These are phyloP conservation scores for Coffea humblotiana DNA, from an alignment of 305 asterid genomes.

Conservation along the genomic window DNA sequence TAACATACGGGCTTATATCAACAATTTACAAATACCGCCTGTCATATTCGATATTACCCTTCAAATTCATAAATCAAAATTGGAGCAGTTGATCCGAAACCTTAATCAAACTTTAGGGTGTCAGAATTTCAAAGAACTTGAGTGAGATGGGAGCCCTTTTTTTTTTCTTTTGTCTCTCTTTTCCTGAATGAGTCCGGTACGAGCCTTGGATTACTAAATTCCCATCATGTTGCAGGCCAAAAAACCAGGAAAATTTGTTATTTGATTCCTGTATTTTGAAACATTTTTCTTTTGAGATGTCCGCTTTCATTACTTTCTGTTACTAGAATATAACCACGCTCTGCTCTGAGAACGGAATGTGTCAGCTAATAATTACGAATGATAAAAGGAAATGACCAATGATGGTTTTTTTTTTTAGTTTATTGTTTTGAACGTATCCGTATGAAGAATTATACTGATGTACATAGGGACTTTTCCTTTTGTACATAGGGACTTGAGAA, in stretches of 20 bases:
- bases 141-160: too few relatives aligned
- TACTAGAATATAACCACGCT: not conserved
- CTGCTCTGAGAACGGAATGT: not conserved
- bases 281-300: not conserved
- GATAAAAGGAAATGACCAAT: not conserved
- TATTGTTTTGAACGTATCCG: slow-evolving; percentile 8
- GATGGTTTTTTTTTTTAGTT: not conserved
- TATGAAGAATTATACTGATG: too few relatives aligned
- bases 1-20: too few relatives aligned
- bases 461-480: too few relatives aligned
- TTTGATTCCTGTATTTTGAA: not conserved
- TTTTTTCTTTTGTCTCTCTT: too few relatives aligned
- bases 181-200: too few relatives aligned
- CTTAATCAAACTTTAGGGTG: not conserved
- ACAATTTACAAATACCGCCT: not conserved
- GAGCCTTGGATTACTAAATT: not conserved
- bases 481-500: too few relatives aligned
- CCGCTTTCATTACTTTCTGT: not conserved
- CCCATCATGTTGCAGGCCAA: not conserved
- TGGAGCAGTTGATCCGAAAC: not conserved
- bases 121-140: not conserved
- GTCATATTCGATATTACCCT: too few relatives aligned
- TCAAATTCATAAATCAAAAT: too few relatives aligned
- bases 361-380: slow-evolving; percentile 2
- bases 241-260: not conserved